phyloP scores from a whole-genome alignment of 1,139 yeast genomes.

The Kodamaea plutei region DNA sequence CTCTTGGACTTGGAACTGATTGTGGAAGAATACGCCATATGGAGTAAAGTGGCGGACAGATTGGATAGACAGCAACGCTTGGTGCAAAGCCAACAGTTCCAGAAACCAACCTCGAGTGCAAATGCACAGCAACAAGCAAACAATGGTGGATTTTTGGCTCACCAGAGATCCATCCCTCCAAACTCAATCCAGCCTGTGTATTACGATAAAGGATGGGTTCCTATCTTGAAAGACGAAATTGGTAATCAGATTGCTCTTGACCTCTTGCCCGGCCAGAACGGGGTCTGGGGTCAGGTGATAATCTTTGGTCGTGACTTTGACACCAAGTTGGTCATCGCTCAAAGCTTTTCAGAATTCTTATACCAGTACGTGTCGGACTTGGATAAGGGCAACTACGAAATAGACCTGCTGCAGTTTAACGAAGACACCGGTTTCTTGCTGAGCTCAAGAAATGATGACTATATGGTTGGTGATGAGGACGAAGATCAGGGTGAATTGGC shows the following conservation, averaged over 20 bases:
- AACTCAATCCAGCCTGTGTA: slow-evolving; percentile 53
- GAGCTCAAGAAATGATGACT: slow-evolving; percentile 35
- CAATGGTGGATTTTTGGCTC: slow-evolving; percentile 36
- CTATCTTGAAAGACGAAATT: slow-evolving; percentile 51
- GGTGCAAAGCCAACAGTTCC: slow-evolving; percentile 27
- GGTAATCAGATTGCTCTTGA: slow-evolving; percentile 65
- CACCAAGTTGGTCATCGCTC: slow-evolving; percentile 55
- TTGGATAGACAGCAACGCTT: slow-evolving; percentile 41
- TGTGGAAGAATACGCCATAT: slow-evolving; percentile 64
- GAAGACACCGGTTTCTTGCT: slow-evolving; percentile 24
- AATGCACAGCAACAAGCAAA: slow-evolving; percentile 8
- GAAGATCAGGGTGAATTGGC: slow-evolving; percentile 41
- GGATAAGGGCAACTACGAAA: slow-evolving; percentile 49
- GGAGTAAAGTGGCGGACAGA: slow-evolving; percentile 65
- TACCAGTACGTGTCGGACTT: slow-evolving; percentile 46
- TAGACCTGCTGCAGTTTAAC: slow-evolving; percentile 32
- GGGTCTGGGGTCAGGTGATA: slow-evolving; percentile 60
- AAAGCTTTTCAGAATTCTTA: slow-evolving; percentile 53
- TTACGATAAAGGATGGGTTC: slow-evolving; percentile 59
- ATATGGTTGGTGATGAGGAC: slow-evolving; percentile 42
- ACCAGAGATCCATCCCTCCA: slow-evolving; percentile 56
- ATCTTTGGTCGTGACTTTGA: slow-evolving; percentile 63
- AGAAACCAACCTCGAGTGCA: slow-evolving; percentile 11
- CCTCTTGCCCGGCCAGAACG: slow-evolving; percentile 58
- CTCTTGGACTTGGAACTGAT: slow-evolving; percentile 68